Conservation (phyloP, 176 grass and related monocot genomes). For the Chrysopogon serrulatus region DNA sequence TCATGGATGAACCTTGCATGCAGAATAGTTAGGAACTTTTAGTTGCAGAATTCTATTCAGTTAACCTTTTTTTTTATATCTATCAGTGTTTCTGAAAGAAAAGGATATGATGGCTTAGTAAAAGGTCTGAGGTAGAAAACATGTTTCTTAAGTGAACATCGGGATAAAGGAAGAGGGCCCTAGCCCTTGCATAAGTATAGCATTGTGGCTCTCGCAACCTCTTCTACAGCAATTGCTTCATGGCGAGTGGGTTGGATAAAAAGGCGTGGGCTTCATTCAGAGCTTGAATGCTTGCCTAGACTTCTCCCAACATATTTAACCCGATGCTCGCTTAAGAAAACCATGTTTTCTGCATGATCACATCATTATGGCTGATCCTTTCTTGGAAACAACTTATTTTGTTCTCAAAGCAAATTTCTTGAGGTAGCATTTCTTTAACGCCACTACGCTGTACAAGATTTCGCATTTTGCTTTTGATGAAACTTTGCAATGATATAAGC, state of each 20-base stretch:
- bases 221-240: constrained; percentile 60
- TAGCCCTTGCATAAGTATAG: constrained; percentile 61
- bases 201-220: constrained; percentile 61
- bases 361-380: constrained; percentile 60
- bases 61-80: background rate
- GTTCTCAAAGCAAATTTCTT: background rate
- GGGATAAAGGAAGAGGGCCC: constrained; percentile 52
- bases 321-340: constrained; percentile 32
- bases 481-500: background rate
- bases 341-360: constrained; percentile 56
- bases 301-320: constrained; percentile 64
- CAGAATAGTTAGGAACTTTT: background rate
- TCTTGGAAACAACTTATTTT: background rate
- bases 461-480: background rate
- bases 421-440: background rate
- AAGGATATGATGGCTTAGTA: constrained; percentile 78
- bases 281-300: constrained; percentile 68
- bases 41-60: background rate
- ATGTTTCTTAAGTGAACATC: constrained; percentile 38
- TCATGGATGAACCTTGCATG: background rate
- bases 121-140: constrained; percentile 64
- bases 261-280: constrained; percentile 78
- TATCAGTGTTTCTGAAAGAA: constrained; percentile 17
- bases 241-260: constrained; percentile 57
- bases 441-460: background rate